These are phyloP conservation scores for Lactarius evosmus DNA, from an alignment of 768 basidiomycete species.

Conservation along the genomic window DNA sequence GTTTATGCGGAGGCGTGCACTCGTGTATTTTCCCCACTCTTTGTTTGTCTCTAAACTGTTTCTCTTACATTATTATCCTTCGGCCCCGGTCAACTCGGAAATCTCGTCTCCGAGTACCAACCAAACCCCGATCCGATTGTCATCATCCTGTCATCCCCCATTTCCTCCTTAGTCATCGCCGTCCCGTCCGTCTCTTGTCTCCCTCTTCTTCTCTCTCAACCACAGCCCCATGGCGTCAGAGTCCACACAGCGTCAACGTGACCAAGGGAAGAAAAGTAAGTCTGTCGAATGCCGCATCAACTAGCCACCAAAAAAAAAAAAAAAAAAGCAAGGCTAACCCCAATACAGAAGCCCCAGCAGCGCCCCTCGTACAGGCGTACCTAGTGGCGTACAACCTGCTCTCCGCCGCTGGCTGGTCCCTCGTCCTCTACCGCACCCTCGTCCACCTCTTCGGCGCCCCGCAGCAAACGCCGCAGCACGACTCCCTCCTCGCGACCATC, in stretches of 20 bases:
- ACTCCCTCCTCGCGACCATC: constrained; percentile 14
- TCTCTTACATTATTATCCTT: not conserved
- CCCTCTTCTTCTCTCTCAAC: not conserved
- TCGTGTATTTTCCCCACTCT: constrained; percentile 1
- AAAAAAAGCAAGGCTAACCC: not conserved
- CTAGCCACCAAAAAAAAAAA: not conserved
- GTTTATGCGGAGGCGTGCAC: constrained; percentile 10
- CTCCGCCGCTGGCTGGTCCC: constrained; percentile 22
- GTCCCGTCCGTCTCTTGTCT: not conserved
- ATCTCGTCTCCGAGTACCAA: not conserved
- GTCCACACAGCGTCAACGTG: not conserved
- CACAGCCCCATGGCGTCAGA: not conserved
- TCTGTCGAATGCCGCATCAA: not conserved
- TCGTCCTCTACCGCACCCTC: constrained; percentile 24
- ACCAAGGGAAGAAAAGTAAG: not conserved
- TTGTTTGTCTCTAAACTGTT: not conserved
- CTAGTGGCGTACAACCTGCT: constrained; percentile 28
- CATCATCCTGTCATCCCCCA: not conserved
- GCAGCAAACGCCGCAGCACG: not conserved
- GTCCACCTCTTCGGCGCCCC: constrained; percentile 12
- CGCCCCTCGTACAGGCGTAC: constrained; percentile 23
- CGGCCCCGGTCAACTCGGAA: constrained; percentile 12
- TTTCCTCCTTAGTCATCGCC: not conserved
- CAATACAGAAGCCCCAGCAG: constrained; percentile 1
- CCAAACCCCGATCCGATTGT: not conserved